These are phyloP conservation scores for Mycena sanguinolenta DNA, from an alignment of 768 basidiomycete species.

Conservation along the genomic window DNA sequence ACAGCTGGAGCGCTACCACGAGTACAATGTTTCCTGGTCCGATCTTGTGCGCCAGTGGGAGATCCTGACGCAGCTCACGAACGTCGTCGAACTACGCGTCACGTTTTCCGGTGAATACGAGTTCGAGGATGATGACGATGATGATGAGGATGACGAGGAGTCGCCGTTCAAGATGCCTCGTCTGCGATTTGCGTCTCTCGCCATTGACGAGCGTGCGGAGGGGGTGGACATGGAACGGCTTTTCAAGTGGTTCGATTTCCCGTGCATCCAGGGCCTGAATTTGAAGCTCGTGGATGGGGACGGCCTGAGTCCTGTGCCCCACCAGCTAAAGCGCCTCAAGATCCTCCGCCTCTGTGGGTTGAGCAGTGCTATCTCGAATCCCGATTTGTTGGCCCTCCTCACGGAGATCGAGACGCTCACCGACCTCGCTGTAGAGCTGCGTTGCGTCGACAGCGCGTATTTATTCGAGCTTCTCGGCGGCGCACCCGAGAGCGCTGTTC, in stretches of 20 bases:
- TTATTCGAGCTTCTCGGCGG: conserved; percentile 4
- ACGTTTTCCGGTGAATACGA: not conserved
- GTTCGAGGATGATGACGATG: not conserved
- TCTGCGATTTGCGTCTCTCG: conserved; percentile 8
- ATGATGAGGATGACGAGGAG: not conserved
- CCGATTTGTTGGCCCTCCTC: conserved; percentile 4
- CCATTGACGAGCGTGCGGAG: not conserved
- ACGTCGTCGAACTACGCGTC: conserved; percentile 4
- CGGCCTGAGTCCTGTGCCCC: not conserved
- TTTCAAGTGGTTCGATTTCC: conserved; percentile 6
- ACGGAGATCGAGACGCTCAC: conserved; percentile 2
- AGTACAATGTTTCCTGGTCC: conserved; percentile 4
- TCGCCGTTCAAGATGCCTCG: conserved; percentile 9
- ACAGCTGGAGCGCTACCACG: conserved; percentile 13
- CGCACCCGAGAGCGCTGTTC: not conserved
- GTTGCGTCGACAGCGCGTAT: not conserved
- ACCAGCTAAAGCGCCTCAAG: conserved; percentile 11
- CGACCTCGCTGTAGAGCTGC: conserved; percentile 9
- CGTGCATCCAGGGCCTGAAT: conserved; percentile 5
- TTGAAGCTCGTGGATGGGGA: not conserved
- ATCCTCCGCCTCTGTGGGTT: conserved; percentile 11
- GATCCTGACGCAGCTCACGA: conserved; percentile 2
- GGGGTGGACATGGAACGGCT: not conserved
- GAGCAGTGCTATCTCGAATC: conserved; percentile 3
- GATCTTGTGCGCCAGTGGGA: not conserved